Conservation (phyloP, 768 basidiomycete species). For the Tulasnella calospora region DNA sequence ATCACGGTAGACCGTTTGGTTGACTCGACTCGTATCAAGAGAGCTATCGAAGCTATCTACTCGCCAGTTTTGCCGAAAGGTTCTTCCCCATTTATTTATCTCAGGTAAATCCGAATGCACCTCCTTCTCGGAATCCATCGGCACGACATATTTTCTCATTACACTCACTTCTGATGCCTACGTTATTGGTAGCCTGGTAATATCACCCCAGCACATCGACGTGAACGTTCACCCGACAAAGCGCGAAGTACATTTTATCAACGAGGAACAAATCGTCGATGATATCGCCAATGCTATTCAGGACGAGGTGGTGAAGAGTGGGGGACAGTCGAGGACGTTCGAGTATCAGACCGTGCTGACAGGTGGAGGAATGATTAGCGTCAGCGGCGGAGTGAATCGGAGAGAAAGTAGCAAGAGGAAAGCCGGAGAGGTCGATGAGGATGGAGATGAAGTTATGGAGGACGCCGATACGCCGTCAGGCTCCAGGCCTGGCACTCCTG, state of each 20-base stretch:
- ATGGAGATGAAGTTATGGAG: slow-evolving; percentile 29
- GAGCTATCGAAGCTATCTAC: slow-evolving; percentile 82
- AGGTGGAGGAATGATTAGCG: slow-evolving; percentile 10
- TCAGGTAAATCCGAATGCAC: slow-evolving; percentile 53
- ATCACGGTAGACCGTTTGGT: slow-evolving; percentile 72
- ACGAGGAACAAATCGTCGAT: slow-evolving; percentile 82
- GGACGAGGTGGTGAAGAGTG: slow-evolving; percentile 48
- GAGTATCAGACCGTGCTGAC: slow-evolving; percentile 36
- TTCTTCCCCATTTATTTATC: slow-evolving; percentile 82
- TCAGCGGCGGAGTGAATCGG: neutral
- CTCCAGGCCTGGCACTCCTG: neutral
- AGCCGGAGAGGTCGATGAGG: neutral
- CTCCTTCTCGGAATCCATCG: too few relatives aligned
- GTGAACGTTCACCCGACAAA: slow-evolving; percentile 99
- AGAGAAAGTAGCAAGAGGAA: slow-evolving; percentile 5
- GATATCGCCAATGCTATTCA: slow-evolving; percentile 70
- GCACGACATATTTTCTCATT: too few relatives aligned
- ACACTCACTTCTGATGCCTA: neutral
- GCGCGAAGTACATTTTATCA: slow-evolving; percentile 85
- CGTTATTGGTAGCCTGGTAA: slow-evolving; percentile 53
- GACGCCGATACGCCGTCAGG: neutral
- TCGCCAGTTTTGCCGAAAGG: slow-evolving; percentile 84
- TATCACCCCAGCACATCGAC: slow-evolving; percentile 84
- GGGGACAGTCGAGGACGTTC: slow-evolving; percentile 41
- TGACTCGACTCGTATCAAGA: slow-evolving; percentile 80